phyloP scores from a whole-genome alignment of 2,329 filamentous ascomycete species.

The Pseudogymnoascus sp. region DNA sequence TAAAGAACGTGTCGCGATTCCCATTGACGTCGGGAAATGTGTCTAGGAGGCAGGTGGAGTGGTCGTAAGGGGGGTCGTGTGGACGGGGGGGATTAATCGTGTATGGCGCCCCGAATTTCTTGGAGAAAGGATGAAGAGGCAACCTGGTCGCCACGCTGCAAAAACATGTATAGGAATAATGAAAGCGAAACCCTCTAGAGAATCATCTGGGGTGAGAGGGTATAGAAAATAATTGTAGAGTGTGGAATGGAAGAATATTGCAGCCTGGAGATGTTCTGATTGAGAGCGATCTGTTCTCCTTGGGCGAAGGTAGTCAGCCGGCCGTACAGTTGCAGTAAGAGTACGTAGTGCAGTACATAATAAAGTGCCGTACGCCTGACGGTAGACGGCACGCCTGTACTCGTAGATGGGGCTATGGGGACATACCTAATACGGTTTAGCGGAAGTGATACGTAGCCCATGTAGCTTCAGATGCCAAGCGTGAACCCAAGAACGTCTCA shows the following conservation, averaged over 20 bases:
- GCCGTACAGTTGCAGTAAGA: background rate
- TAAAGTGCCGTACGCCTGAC: no score
- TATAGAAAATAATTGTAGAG: background rate
- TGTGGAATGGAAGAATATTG: background rate
- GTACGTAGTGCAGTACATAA: no score
- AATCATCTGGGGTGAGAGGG: background rate
- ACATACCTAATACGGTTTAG: background rate
- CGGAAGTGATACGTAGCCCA: background rate
- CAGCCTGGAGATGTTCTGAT: background rate
- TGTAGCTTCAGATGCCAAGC: background rate
- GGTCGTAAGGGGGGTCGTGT: background rate
- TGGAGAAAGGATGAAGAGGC: background rate
- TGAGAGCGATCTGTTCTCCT: background rate
- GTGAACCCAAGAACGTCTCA: background rate
- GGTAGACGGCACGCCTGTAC: no score
- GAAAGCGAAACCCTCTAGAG: background rate
- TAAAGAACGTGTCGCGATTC: background rate
- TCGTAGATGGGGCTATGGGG: no score
- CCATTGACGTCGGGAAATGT: background rate
- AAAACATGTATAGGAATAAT: slow-evolving; percentile 2
- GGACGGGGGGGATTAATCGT: background rate
- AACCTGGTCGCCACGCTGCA: background rate
- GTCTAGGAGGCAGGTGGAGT: background rate
- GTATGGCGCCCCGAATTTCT: background rate
- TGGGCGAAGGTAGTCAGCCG: background rate